Evolutionary conservation across 140 eudicot species (phyloP).

Genomic region (Anethum foeniculum): DNA sequence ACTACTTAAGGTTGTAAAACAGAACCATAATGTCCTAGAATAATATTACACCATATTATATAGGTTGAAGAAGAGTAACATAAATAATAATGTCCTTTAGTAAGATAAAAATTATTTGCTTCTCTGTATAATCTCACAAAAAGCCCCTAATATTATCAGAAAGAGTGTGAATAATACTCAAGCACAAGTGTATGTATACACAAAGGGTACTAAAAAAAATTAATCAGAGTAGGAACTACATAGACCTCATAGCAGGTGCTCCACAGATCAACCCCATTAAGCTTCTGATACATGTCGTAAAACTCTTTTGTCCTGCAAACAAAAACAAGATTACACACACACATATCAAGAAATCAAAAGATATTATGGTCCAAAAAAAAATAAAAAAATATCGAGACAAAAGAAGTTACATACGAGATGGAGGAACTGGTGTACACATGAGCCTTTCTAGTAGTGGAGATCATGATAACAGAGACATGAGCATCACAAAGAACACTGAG

Average conservation of each 20-base stretch:
- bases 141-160: neutral
- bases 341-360: neutral
- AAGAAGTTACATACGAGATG: neutral
- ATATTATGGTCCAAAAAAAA: neutral
- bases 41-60: too few species aligned
- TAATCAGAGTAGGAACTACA: neutral
- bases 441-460: neutral
- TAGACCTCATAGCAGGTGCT: neutral
- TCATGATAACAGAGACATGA: neutral
- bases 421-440: neutral
- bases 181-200: neutral
- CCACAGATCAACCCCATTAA: neutral
- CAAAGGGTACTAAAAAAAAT: neutral
- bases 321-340: neutral
- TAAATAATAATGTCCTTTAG: neutral
- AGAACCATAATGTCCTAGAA: neutral
- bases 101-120: neutral
- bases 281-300: slow-evolving; percentile 1
- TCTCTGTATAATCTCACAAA: neutral
- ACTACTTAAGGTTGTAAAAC: neutral
- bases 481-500: slow-evolving; percentile 8
- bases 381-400: neutral
- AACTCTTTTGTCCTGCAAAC: neutral
- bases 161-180: neutral
- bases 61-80: neutral